Percentiles rank a stretch among this genome's conserved stretches.
These are phyloP conservation scores for Colletotrichum orbiculare DNA, from an alignment of 2,329 filamentous ascomycete species.

Conservation along the genomic window DNA sequence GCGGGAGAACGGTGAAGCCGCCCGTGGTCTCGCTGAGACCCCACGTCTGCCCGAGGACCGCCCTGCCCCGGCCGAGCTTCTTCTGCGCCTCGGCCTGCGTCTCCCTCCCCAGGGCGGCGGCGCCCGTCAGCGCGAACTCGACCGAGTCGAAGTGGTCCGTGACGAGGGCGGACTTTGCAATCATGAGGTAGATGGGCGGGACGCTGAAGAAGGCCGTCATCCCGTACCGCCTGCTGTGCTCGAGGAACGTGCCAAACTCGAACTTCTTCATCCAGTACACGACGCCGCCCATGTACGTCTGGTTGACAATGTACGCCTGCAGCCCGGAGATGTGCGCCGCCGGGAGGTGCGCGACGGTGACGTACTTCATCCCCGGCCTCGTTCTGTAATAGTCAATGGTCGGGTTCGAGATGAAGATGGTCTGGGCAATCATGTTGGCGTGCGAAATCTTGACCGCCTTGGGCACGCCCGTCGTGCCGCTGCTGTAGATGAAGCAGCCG, in stretches of 20 bases:
- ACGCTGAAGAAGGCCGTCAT: conserved; percentile 69
- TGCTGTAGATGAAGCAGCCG: conserved; percentile 59
- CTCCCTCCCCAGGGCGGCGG: conserved; percentile 66
- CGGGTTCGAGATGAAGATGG: conserved; percentile 44
- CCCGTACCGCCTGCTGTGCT: conserved; percentile 59
- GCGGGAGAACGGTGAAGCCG: conserved; percentile 57
- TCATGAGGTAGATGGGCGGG: conserved; percentile 69
- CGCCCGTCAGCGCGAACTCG: conserved; percentile 60
- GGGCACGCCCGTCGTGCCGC: conserved; percentile 60
- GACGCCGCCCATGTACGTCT: conserved; percentile 54
- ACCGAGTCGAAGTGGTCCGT: conserved; percentile 65
- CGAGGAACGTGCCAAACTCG: conserved; percentile 65
- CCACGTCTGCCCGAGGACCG: conserved; percentile 64
- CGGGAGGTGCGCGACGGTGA: conserved; percentile 56
- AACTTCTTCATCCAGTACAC: conserved; percentile 74
- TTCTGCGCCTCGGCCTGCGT: conserved; percentile 61
- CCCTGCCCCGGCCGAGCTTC: conserved; percentile 57
- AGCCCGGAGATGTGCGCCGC: conserved; percentile 59
- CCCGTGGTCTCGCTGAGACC: conserved; percentile 68
- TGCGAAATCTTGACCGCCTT: conserved; percentile 61
- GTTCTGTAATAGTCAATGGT: conserved; percentile 44
- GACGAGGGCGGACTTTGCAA: conserved; percentile 66
- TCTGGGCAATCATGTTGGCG: conserved; percentile 54
- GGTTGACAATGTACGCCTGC: conserved; percentile 55
- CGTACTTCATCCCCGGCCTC: conserved; percentile 43